Percentiles rank a stretch among this genome's conserved stretches.
phyloP scores from a whole-genome alignment of 2,329 filamentous ascomycete species.

The Thyridium curvatum region DNA sequence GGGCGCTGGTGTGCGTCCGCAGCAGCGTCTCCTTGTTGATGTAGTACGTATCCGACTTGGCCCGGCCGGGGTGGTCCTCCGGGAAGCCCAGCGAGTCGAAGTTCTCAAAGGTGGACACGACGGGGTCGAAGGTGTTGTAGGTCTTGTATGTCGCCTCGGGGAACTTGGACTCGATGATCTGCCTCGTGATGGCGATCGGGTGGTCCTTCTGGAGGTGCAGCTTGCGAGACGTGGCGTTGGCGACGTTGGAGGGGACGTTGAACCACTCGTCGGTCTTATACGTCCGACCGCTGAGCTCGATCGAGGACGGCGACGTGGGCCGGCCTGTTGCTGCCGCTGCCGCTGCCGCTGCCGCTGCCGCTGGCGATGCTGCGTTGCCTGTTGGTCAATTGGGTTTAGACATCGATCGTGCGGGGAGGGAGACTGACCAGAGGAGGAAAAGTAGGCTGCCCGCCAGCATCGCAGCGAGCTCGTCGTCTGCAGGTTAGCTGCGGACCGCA shows the following conservation, averaged over 20 bases:
- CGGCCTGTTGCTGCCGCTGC: background rate
- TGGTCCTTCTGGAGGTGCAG: conserved; percentile 92
- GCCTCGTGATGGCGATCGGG: conserved; percentile 81
- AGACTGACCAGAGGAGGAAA: conserved; percentile 16
- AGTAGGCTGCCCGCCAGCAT: conserved; percentile 12
- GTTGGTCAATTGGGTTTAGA: background rate
- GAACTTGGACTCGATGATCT: conserved; percentile 89
- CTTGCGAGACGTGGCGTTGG: conserved; percentile 65
- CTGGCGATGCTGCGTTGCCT: background rate
- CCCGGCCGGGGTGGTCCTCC: conserved; percentile 78
- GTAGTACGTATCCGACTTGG: conserved; percentile 91
- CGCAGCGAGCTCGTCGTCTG: too few species aligned
- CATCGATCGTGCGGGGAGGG: background rate
- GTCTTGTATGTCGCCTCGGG: conserved; percentile 64
- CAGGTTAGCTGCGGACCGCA: too few species aligned
- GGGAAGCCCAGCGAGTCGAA: conserved; percentile 97
- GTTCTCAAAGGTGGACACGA: conserved; percentile 81
- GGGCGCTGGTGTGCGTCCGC: conserved; percentile 89
- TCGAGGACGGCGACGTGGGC: conserved; percentile 20
- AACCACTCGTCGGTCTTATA: conserved; percentile 76
- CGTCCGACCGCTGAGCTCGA: conserved; percentile 55
- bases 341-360: conserved; percentile 1
- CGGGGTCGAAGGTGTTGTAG: conserved; percentile 73
- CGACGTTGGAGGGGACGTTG: conserved; percentile 73
- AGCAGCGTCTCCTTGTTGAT: conserved; percentile 78